A percentile compares a stretch with the other conserved stretches of the same genome.
Conservation (phyloP, 805 yeast genomes). For the Candida ovalis region DNA sequence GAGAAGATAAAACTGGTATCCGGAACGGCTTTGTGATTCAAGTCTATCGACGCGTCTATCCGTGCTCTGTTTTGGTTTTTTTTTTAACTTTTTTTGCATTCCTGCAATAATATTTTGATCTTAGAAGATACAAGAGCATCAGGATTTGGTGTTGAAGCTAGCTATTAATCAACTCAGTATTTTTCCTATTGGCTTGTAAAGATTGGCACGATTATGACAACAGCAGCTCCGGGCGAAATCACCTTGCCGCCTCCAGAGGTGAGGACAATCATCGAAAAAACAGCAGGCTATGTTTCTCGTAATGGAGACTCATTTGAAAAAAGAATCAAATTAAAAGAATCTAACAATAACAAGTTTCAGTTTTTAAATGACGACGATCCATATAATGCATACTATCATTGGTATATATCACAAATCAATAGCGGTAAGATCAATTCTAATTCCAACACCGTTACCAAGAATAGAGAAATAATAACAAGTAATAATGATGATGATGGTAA, state of each 20-base stretch:
- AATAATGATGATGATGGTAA: background rate
- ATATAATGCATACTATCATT: conserved; percentile 53
- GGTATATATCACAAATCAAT: conserved; percentile 37
- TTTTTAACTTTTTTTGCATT: background rate
- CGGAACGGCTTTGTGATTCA: background rate
- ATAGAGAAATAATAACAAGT: background rate
- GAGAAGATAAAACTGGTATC: background rate
- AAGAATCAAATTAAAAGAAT: conserved; percentile 45
- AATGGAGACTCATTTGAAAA: conserved; percentile 68
- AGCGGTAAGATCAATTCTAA: conserved; percentile 17
- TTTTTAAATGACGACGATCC: conserved; percentile 57
- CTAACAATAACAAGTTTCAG: conserved; percentile 51
- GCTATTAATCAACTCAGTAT: too few relatives aligned
- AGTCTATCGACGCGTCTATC: conserved; percentile 4
- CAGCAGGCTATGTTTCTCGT: conserved; percentile 64
- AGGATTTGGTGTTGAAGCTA: too few relatives aligned
- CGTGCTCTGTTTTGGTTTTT: background rate
- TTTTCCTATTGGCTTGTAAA: too few relatives aligned
- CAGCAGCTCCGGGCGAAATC: conserved; percentile 34
- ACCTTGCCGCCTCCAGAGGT: conserved; percentile 53
- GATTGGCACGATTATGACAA: background rate
- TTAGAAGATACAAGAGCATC: too few relatives aligned
- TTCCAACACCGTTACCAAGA: background rate
- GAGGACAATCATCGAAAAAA: conserved; percentile 57
- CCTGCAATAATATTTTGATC: too few relatives aligned